Conservation (phyloP, 2,329 filamentous ascomycete genomes). For the Botrytis porri region DNA sequence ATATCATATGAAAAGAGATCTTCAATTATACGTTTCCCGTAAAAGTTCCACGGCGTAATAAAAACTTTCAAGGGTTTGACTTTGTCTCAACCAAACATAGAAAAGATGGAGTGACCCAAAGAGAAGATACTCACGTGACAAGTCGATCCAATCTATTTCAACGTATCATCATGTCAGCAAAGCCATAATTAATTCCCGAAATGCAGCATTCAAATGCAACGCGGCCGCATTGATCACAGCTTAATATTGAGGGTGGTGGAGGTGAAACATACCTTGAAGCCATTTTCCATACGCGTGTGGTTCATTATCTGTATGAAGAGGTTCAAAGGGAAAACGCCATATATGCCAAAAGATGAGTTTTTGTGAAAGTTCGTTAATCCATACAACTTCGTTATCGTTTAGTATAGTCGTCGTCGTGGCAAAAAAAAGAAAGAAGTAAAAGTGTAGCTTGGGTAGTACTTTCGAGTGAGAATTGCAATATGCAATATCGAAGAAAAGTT, state of each 20-base stretch:
- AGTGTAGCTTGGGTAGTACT: not conserved
- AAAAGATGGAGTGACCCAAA: not conserved
- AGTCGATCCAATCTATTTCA: slow-evolving; percentile 70
- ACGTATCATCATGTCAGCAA: slow-evolving; percentile 30
- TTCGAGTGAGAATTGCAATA: too few species aligned
- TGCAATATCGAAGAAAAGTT: not conserved
- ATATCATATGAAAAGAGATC: not conserved
- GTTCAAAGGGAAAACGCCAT: slow-evolving; percentile 23
- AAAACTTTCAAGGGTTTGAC: not conserved
- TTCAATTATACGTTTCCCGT: not conserved
- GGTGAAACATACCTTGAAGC: slow-evolving; percentile 38
- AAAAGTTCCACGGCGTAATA: not conserved
- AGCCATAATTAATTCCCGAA: slow-evolving; percentile 2
- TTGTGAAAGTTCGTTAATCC: slow-evolving; percentile 7
- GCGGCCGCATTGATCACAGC: slow-evolving; percentile 12
- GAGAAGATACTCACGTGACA: slow-evolving; percentile 69
- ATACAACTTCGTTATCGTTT: slow-evolving; percentile 6
- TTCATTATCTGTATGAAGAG: slow-evolving; percentile 31
- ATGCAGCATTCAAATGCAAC: not conserved
- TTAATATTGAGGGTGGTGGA: slow-evolving; percentile 1
- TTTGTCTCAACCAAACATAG: not conserved
- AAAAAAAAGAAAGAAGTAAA: not conserved
- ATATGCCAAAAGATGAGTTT: slow-evolving; percentile 5
- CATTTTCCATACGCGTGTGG: slow-evolving; percentile 33
- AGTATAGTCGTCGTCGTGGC: not conserved